Evolutionary conservation across 2,329 filamentous ascomycete species (phyloP), one percentile per base, ranked within the genome.

Genomic region (Colletotrichum sp.): DNA sequence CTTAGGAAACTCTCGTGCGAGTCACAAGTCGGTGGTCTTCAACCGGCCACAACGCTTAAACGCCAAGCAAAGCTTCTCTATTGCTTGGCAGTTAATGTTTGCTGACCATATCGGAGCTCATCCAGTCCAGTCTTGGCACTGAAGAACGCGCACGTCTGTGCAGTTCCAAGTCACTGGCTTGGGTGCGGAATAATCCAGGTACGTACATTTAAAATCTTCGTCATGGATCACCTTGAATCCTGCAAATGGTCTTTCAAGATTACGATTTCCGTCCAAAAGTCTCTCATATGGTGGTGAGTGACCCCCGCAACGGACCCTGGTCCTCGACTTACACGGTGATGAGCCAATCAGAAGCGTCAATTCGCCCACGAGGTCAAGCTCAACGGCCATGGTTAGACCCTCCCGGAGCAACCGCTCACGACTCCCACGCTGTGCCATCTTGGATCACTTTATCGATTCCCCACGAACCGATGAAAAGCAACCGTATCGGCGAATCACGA

Each of bases 361-460:
- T 76, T 34, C 34, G 36, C 66, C 71, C 75, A 76, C 75, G 75
- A 75, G 75, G 75, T 57, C 52, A 15, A 30, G 28, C n/a, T 28
- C 60, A 71, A 71, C 71, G 60, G 66, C 39, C 30, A 28, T 12
- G 65, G 28, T 34, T 32, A 52, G 39, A 26, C 52, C 30, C 64
- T 24, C 49, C 68, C 57, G 49, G 28, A 30, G 30, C 30, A 71
- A 49, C 34, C 60, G 60, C 52, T 75, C 65, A 39, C 71, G 15
- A 63, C 55, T 34, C 57, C 44, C 65, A 66, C 64, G 34, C 30
- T 16, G 34, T 44, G 7, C 26, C 57, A 55, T 59, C 57, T 68
- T 44, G 67, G 18, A 36, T 49, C 26, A 60, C 32, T 71, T 34
- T 32, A 64, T 44, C 63, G 28, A 10, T 57, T 44, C 70, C 64